Base-by-base conservation (phyloP, 1,284 basidiomycete genomes). In the Entoloma clypeatum region DNA sequence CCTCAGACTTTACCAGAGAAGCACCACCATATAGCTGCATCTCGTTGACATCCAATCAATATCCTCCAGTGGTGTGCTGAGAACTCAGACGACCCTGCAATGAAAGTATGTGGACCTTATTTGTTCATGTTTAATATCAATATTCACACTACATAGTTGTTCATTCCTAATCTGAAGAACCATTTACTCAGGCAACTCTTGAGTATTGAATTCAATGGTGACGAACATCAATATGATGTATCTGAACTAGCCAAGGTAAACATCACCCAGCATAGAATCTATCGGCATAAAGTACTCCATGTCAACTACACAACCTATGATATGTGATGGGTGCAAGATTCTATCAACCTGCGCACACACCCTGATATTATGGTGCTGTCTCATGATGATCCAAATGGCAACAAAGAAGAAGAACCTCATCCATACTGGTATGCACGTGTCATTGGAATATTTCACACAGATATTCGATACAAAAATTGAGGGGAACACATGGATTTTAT, bases 221-320 rank as follows among this genome's bases (percentile, higher is more conserved):
- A 30, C 8, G 14, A 30, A 18, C 4, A 18, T 19, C 21, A 32
- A 16, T 32, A 8, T 10, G 30, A 32, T 32, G 7, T 17, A n/a
- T n/a, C n/a, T 16, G 30, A 32, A 19, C 30, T 16, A 16, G 16
- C 4, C 9, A 32, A 8, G 4, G 16, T 32, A 9, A 16, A 32
- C 9, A 17, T 32, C 21, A 19, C 21, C 30, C 17, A 32, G 9
- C 17, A 32, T n/a, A 16, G 16, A 17, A 32, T 32, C 13, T 32
- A 32, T n/a, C 9, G 21, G 17, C 30, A 32, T 19, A 32, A 32
- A n/a, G 30, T 32, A 11, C 13, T 32, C 16, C 30, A 18, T 4
- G 7, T 67, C 16, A 48, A 50, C 39, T 53, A 50, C 37, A 59
- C 56, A 1, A 59, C 57, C 0, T 59, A 58, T 29, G 49, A 59